Evolutionary conservation across 148 eudicot genomes (phyloP).

Genomic region (Rhododendron simsii): DNA sequence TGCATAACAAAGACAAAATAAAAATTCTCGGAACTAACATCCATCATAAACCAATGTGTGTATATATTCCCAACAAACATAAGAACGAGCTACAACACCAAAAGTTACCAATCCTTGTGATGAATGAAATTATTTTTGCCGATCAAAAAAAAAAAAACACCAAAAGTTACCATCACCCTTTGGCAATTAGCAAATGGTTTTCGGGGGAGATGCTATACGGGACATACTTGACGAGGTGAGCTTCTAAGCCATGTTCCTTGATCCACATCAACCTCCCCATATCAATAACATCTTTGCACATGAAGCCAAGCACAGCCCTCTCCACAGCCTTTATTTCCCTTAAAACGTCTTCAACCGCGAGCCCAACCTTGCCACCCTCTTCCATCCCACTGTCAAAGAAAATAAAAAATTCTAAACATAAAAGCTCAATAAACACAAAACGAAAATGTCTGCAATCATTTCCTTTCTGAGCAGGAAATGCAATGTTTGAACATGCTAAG

Average conservation of each 20-base stretch:
- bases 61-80: not conserved
- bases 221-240: conserved; percentile 72
- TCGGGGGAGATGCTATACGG: conserved; percentile 78
- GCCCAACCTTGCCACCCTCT: conserved; percentile 20
- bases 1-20: not conserved
- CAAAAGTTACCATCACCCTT: conserved; percentile 2
- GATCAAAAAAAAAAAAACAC: too few relatives aligned
- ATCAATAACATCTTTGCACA: conserved; percentile 96
- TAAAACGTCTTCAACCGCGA: conserved; percentile 39
- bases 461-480: not conserved
- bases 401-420: not conserved
- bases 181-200: conserved; percentile 73
- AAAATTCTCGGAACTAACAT: not conserved
- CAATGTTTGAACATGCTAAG: not conserved
- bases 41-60: not conserved
- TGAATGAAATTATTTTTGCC: too few relatives aligned
- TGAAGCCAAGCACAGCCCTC: conserved; percentile 76
- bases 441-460: not conserved
- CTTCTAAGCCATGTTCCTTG: conserved; percentile 51
- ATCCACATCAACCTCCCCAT: conserved; percentile 83
- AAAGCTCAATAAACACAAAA: not conserved
- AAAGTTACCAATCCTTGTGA: not conserved
- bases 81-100: not conserved
- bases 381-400: conserved; percentile 20
- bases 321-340: conserved; percentile 60